Conservation (phyloP, 495 filamentous ascomycete genomes). For the Podospora conica region DNA sequence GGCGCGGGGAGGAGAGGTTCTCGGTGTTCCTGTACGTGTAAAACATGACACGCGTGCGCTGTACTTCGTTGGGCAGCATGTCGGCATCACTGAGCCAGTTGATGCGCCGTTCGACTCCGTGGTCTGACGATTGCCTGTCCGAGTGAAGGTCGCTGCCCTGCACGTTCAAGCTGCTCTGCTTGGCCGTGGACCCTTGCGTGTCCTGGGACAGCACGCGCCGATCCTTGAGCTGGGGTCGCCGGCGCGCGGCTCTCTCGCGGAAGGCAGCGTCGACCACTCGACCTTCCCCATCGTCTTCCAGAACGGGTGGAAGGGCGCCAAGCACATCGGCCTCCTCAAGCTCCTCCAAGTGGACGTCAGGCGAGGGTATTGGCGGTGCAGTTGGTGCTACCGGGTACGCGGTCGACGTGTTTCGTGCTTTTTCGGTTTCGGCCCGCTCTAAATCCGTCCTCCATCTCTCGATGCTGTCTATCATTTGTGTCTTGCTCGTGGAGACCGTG, state of each 20-base stretch:
- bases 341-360: neutral
- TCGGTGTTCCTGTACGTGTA: slow-evolving; percentile 14
- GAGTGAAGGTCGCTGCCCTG: slow-evolving; percentile 11
- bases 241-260: slow-evolving; percentile 3
- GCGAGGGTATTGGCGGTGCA: neutral
- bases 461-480: neutral
- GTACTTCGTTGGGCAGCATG: slow-evolving; percentile 13
- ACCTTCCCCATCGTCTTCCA: slow-evolving; percentile 1
- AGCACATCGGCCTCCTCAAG: neutral
- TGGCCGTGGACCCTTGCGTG: neutral
- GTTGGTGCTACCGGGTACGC: neutral
- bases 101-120: slow-evolving; percentile 7
- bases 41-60: slow-evolving; percentile 13
- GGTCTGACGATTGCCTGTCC: slow-evolving; percentile 15
- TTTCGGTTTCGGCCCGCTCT: neutral
- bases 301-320: slow-evolving; percentile 3
- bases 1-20: slow-evolving; percentile 6
- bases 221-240: neutral
- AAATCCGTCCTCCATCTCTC: neutral
- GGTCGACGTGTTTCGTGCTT: neutral
- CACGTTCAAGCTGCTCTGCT: neutral
- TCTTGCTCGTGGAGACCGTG: neutral
- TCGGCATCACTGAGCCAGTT: slow-evolving; percentile 17
- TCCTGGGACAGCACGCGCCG: neutral
- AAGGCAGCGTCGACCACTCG: neutral